These are phyloP conservation scores for Xylaria sp. DNA, from an alignment of 2,329 filamentous ascomycete species.

Conservation along the genomic window DNA sequence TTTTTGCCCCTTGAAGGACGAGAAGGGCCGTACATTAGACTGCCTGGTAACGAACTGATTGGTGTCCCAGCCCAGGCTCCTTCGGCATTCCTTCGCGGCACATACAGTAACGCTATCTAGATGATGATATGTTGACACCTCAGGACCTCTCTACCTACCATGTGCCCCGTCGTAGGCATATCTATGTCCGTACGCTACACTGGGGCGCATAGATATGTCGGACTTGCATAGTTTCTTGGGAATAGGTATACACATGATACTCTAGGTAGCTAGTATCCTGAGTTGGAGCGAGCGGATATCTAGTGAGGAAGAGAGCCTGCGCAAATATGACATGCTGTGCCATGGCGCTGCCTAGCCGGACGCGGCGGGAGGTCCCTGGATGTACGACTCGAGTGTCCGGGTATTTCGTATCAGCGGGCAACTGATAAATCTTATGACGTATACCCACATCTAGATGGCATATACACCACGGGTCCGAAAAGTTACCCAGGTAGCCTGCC, in stretches of 20 bases:
- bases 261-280: background rate
- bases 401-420: background rate
- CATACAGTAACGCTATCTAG: background rate
- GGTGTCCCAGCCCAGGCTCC: background rate
- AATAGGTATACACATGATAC: background rate
- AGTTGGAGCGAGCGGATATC: conserved; percentile 1
- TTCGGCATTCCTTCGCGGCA: conserved; percentile 23
- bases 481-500: background rate
- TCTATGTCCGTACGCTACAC: background rate
- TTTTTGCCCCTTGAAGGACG: conserved; percentile 28
- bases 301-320: conserved; percentile 5
- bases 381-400: background rate
- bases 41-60: background rate
- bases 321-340: conserved; percentile 21
- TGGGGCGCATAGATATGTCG: background rate
- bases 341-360: conserved; percentile 16
- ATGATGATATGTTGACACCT: conserved; percentile 5
- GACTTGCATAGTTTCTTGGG: background rate
- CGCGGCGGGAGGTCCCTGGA: conserved; percentile 4
- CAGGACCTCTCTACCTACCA: background rate
- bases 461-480: background rate
- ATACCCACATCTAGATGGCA: background rate
- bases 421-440: conserved; percentile 6
- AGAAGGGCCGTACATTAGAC: conserved; percentile 35
- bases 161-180: background rate